A percentile compares a stretch with the other conserved stretches of the same genome.
These are phyloP conservation scores for Ephemerocybe angulata DNA, from an alignment of 768 basidiomycete genomes.

Conservation along the genomic window DNA sequence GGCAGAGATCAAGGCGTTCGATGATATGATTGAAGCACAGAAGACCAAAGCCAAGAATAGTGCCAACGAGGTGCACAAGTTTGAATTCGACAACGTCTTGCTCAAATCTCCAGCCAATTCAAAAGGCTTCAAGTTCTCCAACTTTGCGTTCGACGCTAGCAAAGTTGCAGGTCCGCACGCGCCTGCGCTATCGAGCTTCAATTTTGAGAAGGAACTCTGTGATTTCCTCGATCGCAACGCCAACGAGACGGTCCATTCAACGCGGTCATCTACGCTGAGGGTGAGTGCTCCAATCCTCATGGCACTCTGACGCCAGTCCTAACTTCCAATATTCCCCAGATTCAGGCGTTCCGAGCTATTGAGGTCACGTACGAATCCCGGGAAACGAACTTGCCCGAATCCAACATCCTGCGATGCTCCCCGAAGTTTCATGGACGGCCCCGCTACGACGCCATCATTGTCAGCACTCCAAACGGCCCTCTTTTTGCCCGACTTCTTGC, in stretches of 20 bases:
- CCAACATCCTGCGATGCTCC: conserved; percentile 17
- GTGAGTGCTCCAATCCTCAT: neutral
- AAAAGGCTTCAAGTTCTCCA: neutral
- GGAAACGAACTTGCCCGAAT: neutral
- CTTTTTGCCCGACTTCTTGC: conserved; percentile 5
- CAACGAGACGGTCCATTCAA: neutral
- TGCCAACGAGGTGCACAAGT: neutral
- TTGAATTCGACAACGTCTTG: neutral
- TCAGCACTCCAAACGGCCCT: neutral
- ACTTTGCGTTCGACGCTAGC: neutral
- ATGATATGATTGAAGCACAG: neutral
- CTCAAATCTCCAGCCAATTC: neutral
- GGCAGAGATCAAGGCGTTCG: neutral
- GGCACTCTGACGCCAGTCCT: neutral
- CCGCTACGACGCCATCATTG: conserved; percentile 14
- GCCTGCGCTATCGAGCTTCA: neutral
- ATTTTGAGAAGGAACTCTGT: neutral
- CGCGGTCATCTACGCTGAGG: neutral
- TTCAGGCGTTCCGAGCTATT: neutral
- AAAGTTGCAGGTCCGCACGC: neutral
- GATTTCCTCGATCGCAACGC: neutral
- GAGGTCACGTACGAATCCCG: neutral
- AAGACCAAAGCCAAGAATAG: neutral
- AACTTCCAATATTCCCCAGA: neutral
- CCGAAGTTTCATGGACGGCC: conserved; percentile 10